A percentile compares a stretch with the other conserved stretches of the same genome.
These are phyloP conservation scores for Fusarium xyrophilum DNA, from an alignment of 2,329 filamentous ascomycete genomes.

Conservation along the genomic window DNA sequence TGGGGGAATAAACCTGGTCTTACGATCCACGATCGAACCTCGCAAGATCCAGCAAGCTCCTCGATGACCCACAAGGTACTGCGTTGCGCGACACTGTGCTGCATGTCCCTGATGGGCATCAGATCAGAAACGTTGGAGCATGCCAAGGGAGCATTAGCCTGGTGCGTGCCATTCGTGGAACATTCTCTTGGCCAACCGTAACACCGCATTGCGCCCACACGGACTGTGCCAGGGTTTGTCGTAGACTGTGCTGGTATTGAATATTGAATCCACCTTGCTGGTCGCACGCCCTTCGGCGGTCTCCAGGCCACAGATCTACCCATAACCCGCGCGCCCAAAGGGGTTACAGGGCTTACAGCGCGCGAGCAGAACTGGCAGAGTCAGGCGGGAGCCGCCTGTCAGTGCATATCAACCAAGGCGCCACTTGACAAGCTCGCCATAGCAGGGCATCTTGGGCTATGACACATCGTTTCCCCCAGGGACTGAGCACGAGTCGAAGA, in stretches of 20 bases:
- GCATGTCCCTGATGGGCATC: slow-evolving; percentile 16
- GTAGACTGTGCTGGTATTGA: slow-evolving; percentile 26
- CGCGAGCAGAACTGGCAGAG: slow-evolving; percentile 31
- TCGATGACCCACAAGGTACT: slow-evolving; percentile 18
- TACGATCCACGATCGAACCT: slow-evolving; percentile 40
- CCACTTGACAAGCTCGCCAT: slow-evolving; percentile 43
- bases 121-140: slow-evolving; percentile 32
- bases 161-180: slow-evolving; percentile 21
- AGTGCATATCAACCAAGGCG: slow-evolving; percentile 34
- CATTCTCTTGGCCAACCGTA: slow-evolving; percentile 16
- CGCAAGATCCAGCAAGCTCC: slow-evolving; percentile 31
- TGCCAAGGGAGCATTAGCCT: slow-evolving; percentile 17
- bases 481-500: slow-evolving; percentile 28
- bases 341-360: slow-evolving; percentile 26
- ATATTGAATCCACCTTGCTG: slow-evolving; percentile 25
- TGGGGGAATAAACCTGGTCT: slow-evolving; percentile 34
- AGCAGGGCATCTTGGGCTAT: slow-evolving; percentile 38
- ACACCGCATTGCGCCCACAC: background rate
- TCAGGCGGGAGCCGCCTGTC: slow-evolving; percentile 39
- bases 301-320: slow-evolving; percentile 20
- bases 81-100: slow-evolving; percentile 14
- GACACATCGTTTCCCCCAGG: slow-evolving; percentile 40
- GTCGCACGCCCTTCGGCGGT: slow-evolving; percentile 31
- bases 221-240: slow-evolving; percentile 11
- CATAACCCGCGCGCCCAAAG: slow-evolving; percentile 35